Base-by-base conservation (phyloP, 805 yeast genomes). In the Metschnikowia reukaufii region DNA sequence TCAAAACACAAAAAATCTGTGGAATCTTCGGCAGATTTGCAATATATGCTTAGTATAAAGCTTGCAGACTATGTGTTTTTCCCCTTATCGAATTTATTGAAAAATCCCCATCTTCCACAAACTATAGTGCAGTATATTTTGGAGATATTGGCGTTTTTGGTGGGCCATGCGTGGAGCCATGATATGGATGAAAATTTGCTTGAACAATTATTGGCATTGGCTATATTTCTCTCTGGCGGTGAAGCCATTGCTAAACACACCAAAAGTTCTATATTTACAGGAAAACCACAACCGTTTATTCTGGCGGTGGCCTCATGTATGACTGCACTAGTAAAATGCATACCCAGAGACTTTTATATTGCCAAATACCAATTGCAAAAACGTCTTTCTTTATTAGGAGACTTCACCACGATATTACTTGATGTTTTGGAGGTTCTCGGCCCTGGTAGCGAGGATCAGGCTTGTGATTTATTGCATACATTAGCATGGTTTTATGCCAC, bases 61-160 rank as follows among this genome's bases (percentile, higher is more conserved):
- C 44, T 72, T 8, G 76, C 74, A 0, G 76, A 72, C 57, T 72
- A 72, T 48, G 57, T 72, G 2, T 72, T 72, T 49, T 68, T 66
- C 42, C 77, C 77, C 2, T 29, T 72, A 13, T 60, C 74, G 4
- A 59, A 53, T 38, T 50, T 69, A 25, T 50, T 72, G 18, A 66
- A 68, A 49, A 64, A 59, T 25, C 57, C 63, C 6, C 36, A 31
- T 4, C 55, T 71, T 6, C 49, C 51, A 15, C 61, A 54, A n/a
- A 23, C 45, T 1, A 58, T 62, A 2, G 52, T 58, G 3, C 50
- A 48, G 15, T 54, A 61, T 36, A 52, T 70, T 4, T 55, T 72
- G 17, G 51, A 54, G 3, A 61, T 70, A 5, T 40, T 71, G 5
- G 59, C 61, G 4, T 67, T 65, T 40, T 59, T 72, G 15, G 44